A percentile compares a stretch with the other conserved stretches of the same genome.
These are phyloP conservation scores for Syzygium jambos DNA, from an alignment of 345 rosid genomes.

Conservation along the genomic window DNA sequence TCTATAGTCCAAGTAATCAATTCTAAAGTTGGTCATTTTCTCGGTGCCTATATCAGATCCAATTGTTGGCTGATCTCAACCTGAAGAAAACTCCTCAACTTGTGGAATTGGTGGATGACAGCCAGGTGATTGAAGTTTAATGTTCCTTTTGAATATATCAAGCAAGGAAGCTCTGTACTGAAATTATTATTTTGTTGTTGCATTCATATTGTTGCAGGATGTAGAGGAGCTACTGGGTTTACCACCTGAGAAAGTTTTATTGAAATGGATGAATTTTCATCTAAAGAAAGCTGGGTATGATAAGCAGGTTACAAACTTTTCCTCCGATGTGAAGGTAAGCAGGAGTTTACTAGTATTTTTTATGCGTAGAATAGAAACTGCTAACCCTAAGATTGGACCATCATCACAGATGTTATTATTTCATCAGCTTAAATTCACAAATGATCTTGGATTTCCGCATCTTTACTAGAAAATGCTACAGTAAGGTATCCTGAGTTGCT, in stretches of 20 bases:
- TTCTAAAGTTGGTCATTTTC: background rate
- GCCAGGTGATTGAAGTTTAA: slow-evolving; percentile 32
- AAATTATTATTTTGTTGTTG: background rate
- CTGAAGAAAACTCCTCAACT: slow-evolving; percentile 96
- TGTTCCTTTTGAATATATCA: background rate
- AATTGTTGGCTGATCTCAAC: slow-evolving; percentile 85
- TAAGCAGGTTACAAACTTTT: slow-evolving; percentile 89
- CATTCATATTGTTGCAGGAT: slow-evolving; percentile 39
- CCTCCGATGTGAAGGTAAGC: slow-evolving; percentile 89
- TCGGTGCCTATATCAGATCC: slow-evolving; percentile 50
- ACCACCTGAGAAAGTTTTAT: slow-evolving; percentile 88
- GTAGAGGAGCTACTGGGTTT: slow-evolving; percentile 91
- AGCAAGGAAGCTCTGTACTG: background rate
- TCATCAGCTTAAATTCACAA: background rate
- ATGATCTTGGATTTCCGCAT: background rate
- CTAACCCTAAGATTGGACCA: background rate
- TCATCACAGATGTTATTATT: background rate
- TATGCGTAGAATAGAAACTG: background rate
- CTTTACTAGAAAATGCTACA: background rate
- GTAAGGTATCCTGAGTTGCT: background rate
- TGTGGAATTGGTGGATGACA: slow-evolving; percentile 76
- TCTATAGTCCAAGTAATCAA: background rate
- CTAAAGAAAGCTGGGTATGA: slow-evolving; percentile 86
- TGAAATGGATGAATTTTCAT: slow-evolving; percentile 99
- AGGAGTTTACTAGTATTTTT: background rate